A percentile compares a stretch with the other conserved stretches of the same genome.
These are phyloP conservation scores for Pestalotiopsis sp. DNA, from an alignment of 2,329 filamentous ascomycete genomes.

Conservation along the genomic window DNA sequence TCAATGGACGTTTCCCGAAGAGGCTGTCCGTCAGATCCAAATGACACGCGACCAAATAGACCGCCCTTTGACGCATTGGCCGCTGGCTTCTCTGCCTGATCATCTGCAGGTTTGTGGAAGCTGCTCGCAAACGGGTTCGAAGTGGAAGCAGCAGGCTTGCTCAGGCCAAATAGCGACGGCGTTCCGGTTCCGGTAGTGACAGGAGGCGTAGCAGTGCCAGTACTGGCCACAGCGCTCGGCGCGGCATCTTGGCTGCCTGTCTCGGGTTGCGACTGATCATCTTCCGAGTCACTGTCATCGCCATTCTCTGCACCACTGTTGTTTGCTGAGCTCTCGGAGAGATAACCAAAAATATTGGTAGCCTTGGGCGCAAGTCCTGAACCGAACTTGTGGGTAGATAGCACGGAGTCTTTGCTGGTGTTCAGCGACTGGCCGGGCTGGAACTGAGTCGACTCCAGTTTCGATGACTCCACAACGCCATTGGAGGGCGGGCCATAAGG, in stretches of 20 bases:
- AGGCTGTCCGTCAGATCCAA: constrained; percentile 34
- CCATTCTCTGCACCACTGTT: constrained; percentile 52
- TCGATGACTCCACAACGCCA: constrained; percentile 40
- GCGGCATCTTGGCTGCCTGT: constrained; percentile 44
- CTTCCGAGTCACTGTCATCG: constrained; percentile 47
- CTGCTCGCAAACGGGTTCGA: constrained; percentile 14
- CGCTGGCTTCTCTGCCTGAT: constrained; percentile 18
- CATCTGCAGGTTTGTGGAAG: constrained; percentile 14
- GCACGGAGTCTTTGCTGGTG: constrained; percentile 24
- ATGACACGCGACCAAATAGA: constrained; percentile 33
- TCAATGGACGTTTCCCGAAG: constrained; percentile 26
- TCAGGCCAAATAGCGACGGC: constrained; percentile 31
- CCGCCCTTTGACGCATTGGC: constrained; percentile 29
- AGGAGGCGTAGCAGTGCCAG: constrained; percentile 41
- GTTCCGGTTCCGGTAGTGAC: constrained; percentile 40
- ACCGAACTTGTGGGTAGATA: constrained; percentile 26
- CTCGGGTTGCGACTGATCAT: constrained; percentile 46
- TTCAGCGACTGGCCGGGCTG: constrained; percentile 34
- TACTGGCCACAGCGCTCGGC: constrained; percentile 44
- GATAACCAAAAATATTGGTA: constrained; percentile 61
- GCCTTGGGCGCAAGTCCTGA: constrained; percentile 28
- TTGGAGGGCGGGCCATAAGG: constrained; percentile 37
- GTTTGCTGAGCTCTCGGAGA: constrained; percentile 60
- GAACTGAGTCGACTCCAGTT: constrained; percentile 39
- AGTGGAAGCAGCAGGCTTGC: constrained; percentile 27